These are phyloP conservation scores for Aspergillus carbonarius DNA, from an alignment of 2,329 filamentous ascomycete genomes.

Conservation along the genomic window DNA sequence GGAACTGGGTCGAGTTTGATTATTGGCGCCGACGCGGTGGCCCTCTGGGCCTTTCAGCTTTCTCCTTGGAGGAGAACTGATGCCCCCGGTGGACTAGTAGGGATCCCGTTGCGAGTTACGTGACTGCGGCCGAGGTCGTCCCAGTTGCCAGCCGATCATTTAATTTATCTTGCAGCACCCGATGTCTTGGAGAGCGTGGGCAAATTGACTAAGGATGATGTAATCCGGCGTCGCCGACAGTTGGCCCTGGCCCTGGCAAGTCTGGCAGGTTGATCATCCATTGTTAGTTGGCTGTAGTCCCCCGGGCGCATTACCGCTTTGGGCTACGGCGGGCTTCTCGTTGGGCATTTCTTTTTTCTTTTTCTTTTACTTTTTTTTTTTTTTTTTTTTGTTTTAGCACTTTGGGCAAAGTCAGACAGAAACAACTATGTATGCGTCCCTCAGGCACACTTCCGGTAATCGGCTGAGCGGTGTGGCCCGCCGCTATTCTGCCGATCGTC, in stretches of 20 bases:
- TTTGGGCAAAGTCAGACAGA: too few species aligned
- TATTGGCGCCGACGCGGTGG: background rate
- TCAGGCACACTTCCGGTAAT: slow-evolving; percentile 10
- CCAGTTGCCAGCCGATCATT: background rate
- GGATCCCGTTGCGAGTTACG: too few species aligned
- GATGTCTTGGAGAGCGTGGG: background rate
- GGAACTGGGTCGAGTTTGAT: slow-evolving; percentile 2
- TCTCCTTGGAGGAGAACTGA: too few species aligned
- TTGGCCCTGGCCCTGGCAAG: background rate
- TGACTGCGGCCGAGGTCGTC: too few species aligned
- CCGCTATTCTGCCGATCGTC: slow-evolving; percentile 11
- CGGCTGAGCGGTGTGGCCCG: slow-evolving; percentile 7
- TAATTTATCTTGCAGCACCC: slow-evolving; percentile 4
- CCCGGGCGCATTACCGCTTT: slow-evolving; percentile 14
- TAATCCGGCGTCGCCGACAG: slow-evolving; percentile 9
- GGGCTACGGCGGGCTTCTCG: background rate
- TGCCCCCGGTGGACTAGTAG: too few species aligned
- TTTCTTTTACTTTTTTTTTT: too few species aligned
- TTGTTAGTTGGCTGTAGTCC: background rate
- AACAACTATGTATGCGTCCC: too few species aligned
- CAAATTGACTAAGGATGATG: slow-evolving; percentile 5
- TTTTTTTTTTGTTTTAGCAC: too few species aligned
- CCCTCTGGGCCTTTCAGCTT: too few species aligned
- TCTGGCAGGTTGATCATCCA: background rate
- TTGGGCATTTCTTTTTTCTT: too few species aligned